Percentiles rank a stretch among this genome's conserved stretches.
These are phyloP conservation scores for Kandelia obovata DNA, from an alignment of 345 rosid genomes.

Conservation along the genomic window DNA sequence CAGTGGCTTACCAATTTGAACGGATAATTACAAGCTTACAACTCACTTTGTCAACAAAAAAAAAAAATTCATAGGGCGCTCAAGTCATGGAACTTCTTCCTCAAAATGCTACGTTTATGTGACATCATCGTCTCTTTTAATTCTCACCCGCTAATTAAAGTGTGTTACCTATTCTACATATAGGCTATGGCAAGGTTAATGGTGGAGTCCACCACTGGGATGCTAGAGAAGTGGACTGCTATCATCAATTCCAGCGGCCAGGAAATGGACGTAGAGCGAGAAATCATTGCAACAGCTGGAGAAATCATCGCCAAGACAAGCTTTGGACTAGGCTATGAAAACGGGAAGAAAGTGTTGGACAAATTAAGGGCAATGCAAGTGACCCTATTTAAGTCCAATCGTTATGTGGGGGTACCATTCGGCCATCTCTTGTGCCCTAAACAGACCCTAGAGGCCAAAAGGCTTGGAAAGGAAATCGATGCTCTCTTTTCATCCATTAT, in stretches of 20 bases:
- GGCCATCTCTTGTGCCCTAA: constrained; percentile 47
- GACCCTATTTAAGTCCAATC: constrained; percentile 66
- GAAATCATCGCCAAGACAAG: constrained; percentile 86
- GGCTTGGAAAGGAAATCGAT: constrained; percentile 73
- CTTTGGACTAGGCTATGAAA: constrained; percentile 63
- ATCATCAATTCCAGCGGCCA: constrained; percentile 42
- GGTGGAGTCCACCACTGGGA: constrained; percentile 69
- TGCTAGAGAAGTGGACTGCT: constrained; percentile 66
- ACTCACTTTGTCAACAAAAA: too few species aligned
- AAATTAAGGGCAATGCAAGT: constrained; percentile 72
- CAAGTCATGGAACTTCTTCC: too few species aligned
- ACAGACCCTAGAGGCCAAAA: constrained; percentile 48
- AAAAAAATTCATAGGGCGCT: too few species aligned
- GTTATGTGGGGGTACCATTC: constrained; percentile 84
- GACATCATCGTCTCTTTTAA: too few species aligned
- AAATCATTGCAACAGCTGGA: constrained; percentile 62
- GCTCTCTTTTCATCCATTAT: constrained; percentile 55
- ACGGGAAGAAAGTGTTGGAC: constrained; percentile 51
- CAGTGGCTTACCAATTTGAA: too few species aligned
- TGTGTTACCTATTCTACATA: constrained; percentile 3
- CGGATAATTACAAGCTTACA: too few species aligned
- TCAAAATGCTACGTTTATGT: too few species aligned
- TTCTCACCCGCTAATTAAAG: constrained; percentile 3
- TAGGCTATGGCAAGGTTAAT: constrained; percentile 77
- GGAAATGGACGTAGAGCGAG: constrained; percentile 67